A percentile compares a stretch with the other conserved stretches of the same genome.
Evolutionary conservation across 1,284 basidiomycete species (phyloP).

Genomic region (Amylostereum areolatum): DNA sequence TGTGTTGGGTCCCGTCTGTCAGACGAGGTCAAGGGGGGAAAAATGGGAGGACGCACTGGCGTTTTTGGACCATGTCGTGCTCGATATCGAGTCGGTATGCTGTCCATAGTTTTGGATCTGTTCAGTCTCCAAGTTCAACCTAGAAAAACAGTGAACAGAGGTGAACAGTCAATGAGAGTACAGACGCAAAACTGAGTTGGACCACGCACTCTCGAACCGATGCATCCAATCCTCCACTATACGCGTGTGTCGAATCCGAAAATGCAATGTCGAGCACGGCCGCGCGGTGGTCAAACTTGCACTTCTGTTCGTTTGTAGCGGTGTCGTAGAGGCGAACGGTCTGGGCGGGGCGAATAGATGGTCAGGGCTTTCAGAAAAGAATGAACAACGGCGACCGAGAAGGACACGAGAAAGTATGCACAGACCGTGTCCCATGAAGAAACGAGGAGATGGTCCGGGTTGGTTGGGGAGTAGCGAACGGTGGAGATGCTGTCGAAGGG

Average conservation of each 20-base stretch:
- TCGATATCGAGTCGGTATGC: conserved; percentile 62
- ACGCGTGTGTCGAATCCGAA: conserved; percentile 57
- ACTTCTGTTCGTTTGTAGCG: conserved; percentile 54
- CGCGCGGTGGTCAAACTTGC: conserved; percentile 75
- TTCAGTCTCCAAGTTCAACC: conserved; percentile 60
- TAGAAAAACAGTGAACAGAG: conserved; percentile 19
- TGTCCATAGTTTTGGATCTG: conserved; percentile 58
- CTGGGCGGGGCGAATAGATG: conserved; percentile 30
- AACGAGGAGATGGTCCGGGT: conserved; percentile 71
- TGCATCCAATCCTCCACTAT: conserved; percentile 72
- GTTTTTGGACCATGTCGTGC: conserved; percentile 50
- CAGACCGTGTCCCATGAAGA: conserved; percentile 87
- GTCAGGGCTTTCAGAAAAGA: conserved; percentile 5
- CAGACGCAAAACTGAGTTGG: not conserved
- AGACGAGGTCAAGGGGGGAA: not conserved
- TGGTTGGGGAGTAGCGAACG: conserved; percentile 75
- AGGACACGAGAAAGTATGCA: conserved; percentile 10
- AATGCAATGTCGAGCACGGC: conserved; percentile 67
- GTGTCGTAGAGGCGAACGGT: conserved; percentile 72
- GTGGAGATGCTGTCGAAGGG: conserved; percentile 84
- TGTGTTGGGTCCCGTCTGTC: conserved; percentile 22
- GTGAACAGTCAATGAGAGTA: not conserved
- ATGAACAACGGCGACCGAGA: conserved; percentile 2
- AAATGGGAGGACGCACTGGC: conserved; percentile 35
- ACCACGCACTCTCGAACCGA: conserved; percentile 60